Evolutionary conservation across 2,329 filamentous ascomycete genomes (phyloP), one percentile per base, ranked within the genome.

Genomic region (Onygenales sp.): DNA sequence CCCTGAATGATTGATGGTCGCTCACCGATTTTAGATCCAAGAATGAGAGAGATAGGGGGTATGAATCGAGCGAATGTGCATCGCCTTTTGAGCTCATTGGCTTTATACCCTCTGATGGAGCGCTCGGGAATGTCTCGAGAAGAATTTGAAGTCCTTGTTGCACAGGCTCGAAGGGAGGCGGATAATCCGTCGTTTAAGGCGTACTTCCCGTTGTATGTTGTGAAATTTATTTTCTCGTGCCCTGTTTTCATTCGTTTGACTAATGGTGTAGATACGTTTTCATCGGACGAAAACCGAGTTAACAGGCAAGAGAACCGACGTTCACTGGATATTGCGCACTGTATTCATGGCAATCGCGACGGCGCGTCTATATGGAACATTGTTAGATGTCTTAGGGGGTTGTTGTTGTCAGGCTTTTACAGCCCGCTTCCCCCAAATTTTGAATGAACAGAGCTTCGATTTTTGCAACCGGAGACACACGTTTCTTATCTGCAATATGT

Each of bases 141-240:
- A 27, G 67, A 67, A 31, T 70, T 75, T 50, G 61, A 68, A 42
- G 56, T 57, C 6, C 57, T 75, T 55, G 63, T 73, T 42, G 58
- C 63, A 4, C 61, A 63, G 49, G 72, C 72, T 34, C 64, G 65
- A 42, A 57, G 62, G 49, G 72, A 75, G 54, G 71, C 68, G 32
- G 62, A 62, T 37, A 64, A 70, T 42, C 61, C 55, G 36, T 61
- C 59, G 13, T 49, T 74, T 42, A 74, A 74, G 53, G 66, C 72
- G 55, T 75, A 75, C 58, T 72, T 74, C 53, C 72, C 72, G 36
- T 56, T 75, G 72, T 74, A 60, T 56, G 72, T 67, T 27, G 17
- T n/a, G 10, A 8, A 31, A 5, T 14, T 10, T 44, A 11, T 4
- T 11, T 37, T 21, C 27, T 21, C 10, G 13, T 4, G 13, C 32